A percentile compares a stretch with the other conserved stretches of the same genome.
These are phyloP conservation scores for Talaromyces wortmannii DNA, from an alignment of 495 filamentous ascomycete genomes.

Conservation along the genomic window DNA sequence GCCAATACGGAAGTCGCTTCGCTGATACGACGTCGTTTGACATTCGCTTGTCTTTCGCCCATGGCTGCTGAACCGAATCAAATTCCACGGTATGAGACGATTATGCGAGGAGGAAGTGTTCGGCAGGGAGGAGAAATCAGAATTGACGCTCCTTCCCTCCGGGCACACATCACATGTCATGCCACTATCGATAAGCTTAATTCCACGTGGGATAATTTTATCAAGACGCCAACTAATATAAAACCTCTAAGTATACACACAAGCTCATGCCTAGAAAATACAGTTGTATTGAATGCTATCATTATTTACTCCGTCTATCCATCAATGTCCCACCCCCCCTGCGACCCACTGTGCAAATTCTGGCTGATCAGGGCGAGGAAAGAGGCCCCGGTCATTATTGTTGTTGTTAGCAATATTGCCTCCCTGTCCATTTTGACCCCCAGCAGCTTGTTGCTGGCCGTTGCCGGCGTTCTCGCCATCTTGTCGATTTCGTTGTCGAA, in stretches of 20 bases:
- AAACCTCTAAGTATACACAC: not conserved
- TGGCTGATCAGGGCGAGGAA: conserved; percentile 66
- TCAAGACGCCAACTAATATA: not conserved
- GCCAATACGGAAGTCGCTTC: conserved; percentile 41
- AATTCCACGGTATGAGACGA: not conserved
- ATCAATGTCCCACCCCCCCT: conserved; percentile 69
- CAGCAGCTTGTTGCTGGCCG: conserved; percentile 16
- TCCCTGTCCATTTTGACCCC: conserved; percentile 6
- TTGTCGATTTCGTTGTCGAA: conserved; percentile 61
- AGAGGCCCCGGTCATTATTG: conserved; percentile 53
- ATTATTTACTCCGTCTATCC: conserved; percentile 9
- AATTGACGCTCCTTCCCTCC: too few species aligned
- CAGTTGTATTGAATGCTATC: not conserved
- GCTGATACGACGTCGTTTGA: conserved; percentile 53
- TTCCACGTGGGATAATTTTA: not conserved
- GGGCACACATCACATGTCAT: too few species aligned
- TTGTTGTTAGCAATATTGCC: conserved; percentile 8
- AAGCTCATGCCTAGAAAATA: not conserved
- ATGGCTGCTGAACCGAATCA: not conserved
- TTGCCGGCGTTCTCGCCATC: conserved; percentile 24
- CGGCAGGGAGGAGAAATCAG: too few species aligned
- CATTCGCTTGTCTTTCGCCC: not conserved
- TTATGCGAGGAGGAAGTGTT: not conserved
- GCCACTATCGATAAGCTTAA: conserved; percentile 3
- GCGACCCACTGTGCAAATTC: conserved; percentile 67